phyloP scores from a whole-genome alignment of 148 eudicot species.

The Silene conica region DNA sequence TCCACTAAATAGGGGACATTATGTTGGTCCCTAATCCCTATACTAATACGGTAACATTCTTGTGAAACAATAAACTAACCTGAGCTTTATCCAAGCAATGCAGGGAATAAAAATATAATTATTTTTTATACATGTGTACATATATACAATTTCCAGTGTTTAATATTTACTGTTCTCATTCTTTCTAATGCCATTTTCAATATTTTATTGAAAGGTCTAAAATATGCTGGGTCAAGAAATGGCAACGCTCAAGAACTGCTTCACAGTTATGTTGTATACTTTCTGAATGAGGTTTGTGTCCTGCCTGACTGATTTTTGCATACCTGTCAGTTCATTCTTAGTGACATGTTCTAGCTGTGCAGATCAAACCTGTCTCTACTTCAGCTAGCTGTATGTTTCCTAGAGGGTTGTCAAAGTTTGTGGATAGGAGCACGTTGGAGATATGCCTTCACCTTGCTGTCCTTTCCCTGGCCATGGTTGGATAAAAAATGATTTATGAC shows the following conservation, averaged over 20 bases:
- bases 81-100: neutral
- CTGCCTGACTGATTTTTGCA: slow-evolving; percentile 14
- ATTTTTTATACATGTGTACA: neutral
- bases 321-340: slow-evolving; percentile 15
- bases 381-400: slow-evolving; percentile 44
- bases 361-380: slow-evolving; percentile 78
- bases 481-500: slow-evolving; percentile 17
- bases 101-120: neutral
- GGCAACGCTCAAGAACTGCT: slow-evolving; percentile 79
- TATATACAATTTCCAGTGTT: neutral
- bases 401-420: slow-evolving; percentile 68
- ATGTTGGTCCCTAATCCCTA: neutral
- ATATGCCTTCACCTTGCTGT: slow-evolving; percentile 89
- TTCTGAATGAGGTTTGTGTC: slow-evolving; percentile 75
- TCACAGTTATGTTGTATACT: slow-evolving; percentile 65
- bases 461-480: slow-evolving; percentile 83
- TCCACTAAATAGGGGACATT: neutral
- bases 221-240: slow-evolving; percentile 91
- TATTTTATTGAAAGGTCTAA: slow-evolving; percentile 54
- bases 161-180: neutral
- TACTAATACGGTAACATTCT: neutral
- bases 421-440: slow-evolving; percentile 89
- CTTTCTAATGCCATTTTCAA: neutral
- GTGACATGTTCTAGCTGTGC: slow-evolving; percentile 27
- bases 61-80: neutral